Evolutionary conservation across 1,139 yeast species (phyloP), one percentile per base, ranked within the genome.

Genomic region (Ogataea hybrid): DNA sequence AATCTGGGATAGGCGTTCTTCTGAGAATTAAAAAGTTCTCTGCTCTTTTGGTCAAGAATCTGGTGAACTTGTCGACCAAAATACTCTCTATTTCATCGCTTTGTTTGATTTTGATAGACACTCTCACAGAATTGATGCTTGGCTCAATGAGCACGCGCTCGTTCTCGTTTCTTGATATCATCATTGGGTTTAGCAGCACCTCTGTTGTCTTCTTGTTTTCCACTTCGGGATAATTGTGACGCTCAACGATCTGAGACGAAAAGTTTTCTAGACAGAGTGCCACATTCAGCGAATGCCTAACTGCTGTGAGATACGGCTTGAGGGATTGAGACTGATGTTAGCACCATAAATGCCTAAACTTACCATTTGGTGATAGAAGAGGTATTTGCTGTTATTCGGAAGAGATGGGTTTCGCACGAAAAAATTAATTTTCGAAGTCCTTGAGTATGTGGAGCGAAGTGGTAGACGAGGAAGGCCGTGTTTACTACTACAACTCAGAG

Each of bases 31-130:
- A 81, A 69, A 92, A 92, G 55, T 86, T 82, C 63, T 92, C 98
- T 2, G 99, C 98, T 65, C 98, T 81, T 38, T 92, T 89, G 25
- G 96, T 90, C 62, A 92, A 75, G 64, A 92, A 92, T 52, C 97
- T 73, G 10, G 97, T 84, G 65, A 92, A 92, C 64, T 90, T 89
- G 63, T 88, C 96, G 34, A 92, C 98, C 54, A 92, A 73, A 47
- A 92, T 89, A 57, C 81, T 85, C 67, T 92, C 99, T 61, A 94
- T 92, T 64, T 92, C 98, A 64, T 92, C 99, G 7, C 96, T 95
- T 65, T 92, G 98, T 64, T 92, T 92, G 65, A 92, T 92, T 62
- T 84, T 85, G 56, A 92, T 84, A 37, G 95, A 84, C 25, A 92
- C 84, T 59, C 98, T 77, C 21, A 84, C 81, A 1, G 96, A 85